Evolutionary conservation across 768 basidiomycete species (phyloP), one percentile per base, ranked within the genome.

Genomic region (Infundibulicybe gibba): DNA sequence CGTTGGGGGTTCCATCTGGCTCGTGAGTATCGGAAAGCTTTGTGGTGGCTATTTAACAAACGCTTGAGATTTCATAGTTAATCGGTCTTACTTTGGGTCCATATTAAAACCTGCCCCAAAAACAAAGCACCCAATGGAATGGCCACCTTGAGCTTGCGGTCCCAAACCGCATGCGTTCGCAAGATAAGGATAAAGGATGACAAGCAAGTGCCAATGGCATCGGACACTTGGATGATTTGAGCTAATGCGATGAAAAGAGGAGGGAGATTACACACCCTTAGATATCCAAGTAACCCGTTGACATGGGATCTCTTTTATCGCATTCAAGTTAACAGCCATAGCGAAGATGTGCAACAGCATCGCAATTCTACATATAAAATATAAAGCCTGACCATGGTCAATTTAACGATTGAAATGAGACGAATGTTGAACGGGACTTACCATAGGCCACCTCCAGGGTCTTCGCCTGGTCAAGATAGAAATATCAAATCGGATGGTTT

Each of bases 391-490:
- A 41, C 11, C 16, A 48, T 17, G 38, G 37, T 43, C 19, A 32
- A n/a, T n/a, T n/a, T n/a, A n/a, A 12, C 16, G 38, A 32, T 5
- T 41, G 17, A 38, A 19, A 14, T 21, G 39, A 38, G 32, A 21
- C 10, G 21, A 16, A n/a, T 41, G 11, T 39, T 9, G 14, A 32
- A 17, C 21, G 16, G 3, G n/a, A 32, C 48, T 30, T 32, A 65
- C 66, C 66, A 67, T 67, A 20, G 66, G 62, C 66, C 64, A 67
- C 50, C 57, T 59, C 53, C 60, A 66, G 19, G 53, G 54, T 34
- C 66, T 48, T 40, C 59, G 63, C 12, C 64, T 51, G 5, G 55
- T 54, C 17, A 66, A 50, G 32, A 67, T 57, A 17, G 65, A 65
- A 45, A 64, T 46, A 44, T 67, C 66, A 39, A 67, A 67, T 45